phyloP scores from a whole-genome alignment of 306 rosid species.

The Bauhinia variegata region DNA sequence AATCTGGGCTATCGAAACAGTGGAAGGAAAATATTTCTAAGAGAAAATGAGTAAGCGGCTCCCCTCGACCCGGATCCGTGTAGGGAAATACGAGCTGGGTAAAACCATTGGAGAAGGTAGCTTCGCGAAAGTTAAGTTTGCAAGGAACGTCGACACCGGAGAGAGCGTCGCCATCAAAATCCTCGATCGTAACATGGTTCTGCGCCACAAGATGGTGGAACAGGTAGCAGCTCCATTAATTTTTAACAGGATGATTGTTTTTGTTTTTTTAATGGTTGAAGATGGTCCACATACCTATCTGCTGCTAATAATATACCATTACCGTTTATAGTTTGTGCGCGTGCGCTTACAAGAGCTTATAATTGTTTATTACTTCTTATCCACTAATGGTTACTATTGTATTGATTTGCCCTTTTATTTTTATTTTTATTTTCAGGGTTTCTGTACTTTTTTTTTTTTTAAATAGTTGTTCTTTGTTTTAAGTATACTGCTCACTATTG shows the following conservation, averaged over 20 bases:
- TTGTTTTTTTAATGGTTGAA: constrained; percentile 11
- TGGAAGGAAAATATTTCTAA: too few species aligned
- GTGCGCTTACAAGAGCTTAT: too few species aligned
- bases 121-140: constrained; percentile 91
- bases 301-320: neutral
- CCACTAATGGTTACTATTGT: neutral
- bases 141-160: constrained; percentile 60
- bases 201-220: constrained; percentile 81
- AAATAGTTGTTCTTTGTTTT: neutral
- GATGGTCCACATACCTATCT: neutral
- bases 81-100: constrained; percentile 91
- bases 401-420: neutral
- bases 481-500: constrained; percentile 26
- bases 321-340: too few species aligned
- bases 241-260: neutral
- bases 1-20: neutral
- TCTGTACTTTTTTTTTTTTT: too few species aligned
- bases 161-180: constrained; percentile 77
- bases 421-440: neutral
- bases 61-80: constrained; percentile 55
- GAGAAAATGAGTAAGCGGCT: constrained; percentile 45
- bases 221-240: constrained; percentile 47
- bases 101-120: constrained; percentile 90
- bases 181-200: constrained; percentile 79
- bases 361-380: neutral